phyloP scores from a whole-genome alignment of 2,329 filamentous ascomycete species.

The Botryotinia narcissicola region DNA sequence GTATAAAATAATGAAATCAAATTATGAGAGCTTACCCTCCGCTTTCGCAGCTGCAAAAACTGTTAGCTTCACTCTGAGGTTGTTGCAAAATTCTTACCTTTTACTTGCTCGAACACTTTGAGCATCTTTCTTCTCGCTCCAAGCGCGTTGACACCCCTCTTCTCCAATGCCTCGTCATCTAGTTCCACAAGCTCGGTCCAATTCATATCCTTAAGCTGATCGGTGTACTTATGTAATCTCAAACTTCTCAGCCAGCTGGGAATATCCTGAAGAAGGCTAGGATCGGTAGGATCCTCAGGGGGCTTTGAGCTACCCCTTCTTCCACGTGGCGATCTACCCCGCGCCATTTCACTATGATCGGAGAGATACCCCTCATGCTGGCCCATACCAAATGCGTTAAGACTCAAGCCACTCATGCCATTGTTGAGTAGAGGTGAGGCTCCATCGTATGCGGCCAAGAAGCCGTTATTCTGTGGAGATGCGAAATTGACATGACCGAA shows the following conservation, averaged over 20 bases:
- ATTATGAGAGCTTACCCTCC: conserved; percentile 64
- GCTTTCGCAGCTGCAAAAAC: conserved; percentile 61
- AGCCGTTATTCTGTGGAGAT: conserved; percentile 92
- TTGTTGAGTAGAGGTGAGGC: conserved; percentile 67
- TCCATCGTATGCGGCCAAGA: conserved; percentile 83
- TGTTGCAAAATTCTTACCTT: conserved; percentile 50
- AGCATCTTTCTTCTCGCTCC: conserved; percentile 96
- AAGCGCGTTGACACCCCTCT: conserved; percentile 89
- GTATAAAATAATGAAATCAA: conserved; percentile 14
- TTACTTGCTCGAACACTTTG: conserved; percentile 98
- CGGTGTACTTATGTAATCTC: conserved; percentile 96
- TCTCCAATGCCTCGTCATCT: conserved; percentile 89
- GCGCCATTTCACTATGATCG: conserved; percentile 86
- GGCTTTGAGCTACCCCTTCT: conserved; percentile 94
- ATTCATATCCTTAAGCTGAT: conserved; percentile 94
- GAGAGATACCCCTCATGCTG: conserved; percentile 84
- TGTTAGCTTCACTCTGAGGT: conserved; percentile 34
- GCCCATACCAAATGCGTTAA: conserved; percentile 68
- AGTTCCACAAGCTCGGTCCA: conserved; percentile 92
- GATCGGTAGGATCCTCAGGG: conserved; percentile 94
- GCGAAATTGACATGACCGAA: conserved; percentile 70
- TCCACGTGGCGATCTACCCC: conserved; percentile 88
- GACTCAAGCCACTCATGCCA: conserved; percentile 66
- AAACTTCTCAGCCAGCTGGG: conserved; percentile 93
- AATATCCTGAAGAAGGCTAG: conserved; percentile 86